Conservation (phyloP, 208 protist species). For the Leishmania guyanensis region DNA sequence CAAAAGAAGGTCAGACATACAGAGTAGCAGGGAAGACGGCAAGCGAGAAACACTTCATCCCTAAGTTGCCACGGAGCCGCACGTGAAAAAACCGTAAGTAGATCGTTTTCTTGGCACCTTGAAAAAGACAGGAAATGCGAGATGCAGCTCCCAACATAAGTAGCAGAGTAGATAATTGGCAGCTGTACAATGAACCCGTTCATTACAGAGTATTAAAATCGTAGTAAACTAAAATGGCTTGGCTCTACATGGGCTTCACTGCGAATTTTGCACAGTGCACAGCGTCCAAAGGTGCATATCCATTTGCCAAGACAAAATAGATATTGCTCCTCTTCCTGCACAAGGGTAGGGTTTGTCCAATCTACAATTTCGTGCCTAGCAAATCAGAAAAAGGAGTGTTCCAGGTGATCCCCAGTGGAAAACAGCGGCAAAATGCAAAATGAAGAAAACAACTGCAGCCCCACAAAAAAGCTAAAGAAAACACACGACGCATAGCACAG, state of each 20-base stretch:
- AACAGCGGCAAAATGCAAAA: background rate
- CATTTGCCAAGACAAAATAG: background rate
- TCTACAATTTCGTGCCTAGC: background rate
- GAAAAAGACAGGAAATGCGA: no score
- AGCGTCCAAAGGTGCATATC: background rate
- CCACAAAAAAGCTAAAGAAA: background rate
- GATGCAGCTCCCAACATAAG: no score
- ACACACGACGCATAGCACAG: background rate
- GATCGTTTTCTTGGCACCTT: no score
- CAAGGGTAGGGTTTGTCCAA: background rate
- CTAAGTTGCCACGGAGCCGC: no score
- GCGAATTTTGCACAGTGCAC: background rate
- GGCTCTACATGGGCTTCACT: background rate
- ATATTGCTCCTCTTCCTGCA: background rate
- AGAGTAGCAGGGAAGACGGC: no score
- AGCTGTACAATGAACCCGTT: no score
- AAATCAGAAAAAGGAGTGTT: background rate
- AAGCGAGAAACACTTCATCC: no score
- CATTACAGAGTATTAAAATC: no score
- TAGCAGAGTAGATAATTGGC: no score
- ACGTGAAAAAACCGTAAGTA: no score
- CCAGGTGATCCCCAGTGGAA: background rate
- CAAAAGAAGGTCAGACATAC: background rate
- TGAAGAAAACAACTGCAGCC: background rate
- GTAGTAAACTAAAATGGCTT: background rate